These are phyloP conservation scores for Leccinum arenicola DNA, from an alignment of 768 basidiomycete species.

Conservation along the genomic window DNA sequence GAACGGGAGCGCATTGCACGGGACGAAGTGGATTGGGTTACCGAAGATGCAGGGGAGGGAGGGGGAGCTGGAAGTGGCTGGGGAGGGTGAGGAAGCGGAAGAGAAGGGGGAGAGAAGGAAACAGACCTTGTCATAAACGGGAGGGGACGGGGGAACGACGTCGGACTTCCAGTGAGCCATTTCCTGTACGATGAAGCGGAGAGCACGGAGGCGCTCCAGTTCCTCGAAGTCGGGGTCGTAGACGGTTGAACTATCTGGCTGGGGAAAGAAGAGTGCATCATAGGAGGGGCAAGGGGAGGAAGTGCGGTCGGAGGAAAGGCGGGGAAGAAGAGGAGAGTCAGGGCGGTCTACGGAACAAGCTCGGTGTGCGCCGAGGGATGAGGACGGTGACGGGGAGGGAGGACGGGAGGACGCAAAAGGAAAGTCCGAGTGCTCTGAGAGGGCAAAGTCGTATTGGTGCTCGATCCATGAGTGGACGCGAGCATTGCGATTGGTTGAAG, in stretches of 20 bases:
- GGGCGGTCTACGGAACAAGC: conserved; percentile 22
- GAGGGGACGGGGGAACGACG: not conserved
- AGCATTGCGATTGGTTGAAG: conserved; percentile 22
- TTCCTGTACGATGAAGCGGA: conserved; percentile 36
- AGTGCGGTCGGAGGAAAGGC: conserved; percentile 21
- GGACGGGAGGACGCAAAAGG: conserved; percentile 11
- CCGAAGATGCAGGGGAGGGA: conserved; percentile 27
- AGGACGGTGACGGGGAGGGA: conserved; percentile 30
- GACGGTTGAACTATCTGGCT: not conserved
- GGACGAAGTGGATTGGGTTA: conserved; percentile 26
- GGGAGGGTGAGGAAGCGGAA: not conserved
- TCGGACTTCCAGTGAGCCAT: conserved; percentile 30
- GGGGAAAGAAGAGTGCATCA: conserved; percentile 36
- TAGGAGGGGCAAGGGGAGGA: conserved; percentile 30
- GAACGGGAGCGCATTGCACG: conserved; percentile 30
- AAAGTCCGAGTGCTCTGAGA: conserved; percentile 22
- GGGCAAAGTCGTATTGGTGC: conserved; percentile 35
- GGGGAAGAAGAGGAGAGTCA: conserved; percentile 31
- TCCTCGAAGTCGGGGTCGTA: conserved; percentile 22
- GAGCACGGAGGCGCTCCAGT: conserved; percentile 33
- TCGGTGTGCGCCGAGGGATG: conserved; percentile 31
- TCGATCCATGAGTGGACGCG: conserved; percentile 35
- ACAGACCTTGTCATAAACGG: conserved; percentile 15
- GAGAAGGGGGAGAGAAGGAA: not conserved
- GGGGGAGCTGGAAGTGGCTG: conserved; percentile 24